phyloP scores from a whole-genome alignment of 768 basidiomycete genomes.

The Lyophyllum shimeji region DNA sequence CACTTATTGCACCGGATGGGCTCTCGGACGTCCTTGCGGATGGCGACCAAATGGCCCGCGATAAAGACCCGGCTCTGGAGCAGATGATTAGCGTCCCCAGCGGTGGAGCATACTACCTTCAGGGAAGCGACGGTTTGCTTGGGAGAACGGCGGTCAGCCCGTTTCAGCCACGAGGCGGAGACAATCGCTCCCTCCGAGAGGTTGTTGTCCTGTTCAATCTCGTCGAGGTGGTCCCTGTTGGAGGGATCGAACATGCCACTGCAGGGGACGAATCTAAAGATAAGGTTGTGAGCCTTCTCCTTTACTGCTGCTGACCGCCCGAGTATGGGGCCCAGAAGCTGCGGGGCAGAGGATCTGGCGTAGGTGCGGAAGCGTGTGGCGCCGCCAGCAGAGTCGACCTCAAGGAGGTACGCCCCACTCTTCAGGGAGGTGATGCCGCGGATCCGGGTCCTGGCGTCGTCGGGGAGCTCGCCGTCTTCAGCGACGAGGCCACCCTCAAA shows the following conservation, averaged over 20 bases:
- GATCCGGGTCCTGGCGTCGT: too few species aligned
- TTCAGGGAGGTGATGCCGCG: too few species aligned
- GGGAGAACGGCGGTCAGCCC: neutral
- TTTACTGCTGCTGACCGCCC: neutral
- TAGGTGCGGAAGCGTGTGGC: neutral
- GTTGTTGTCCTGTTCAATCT: neutral
- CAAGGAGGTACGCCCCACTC: too few species aligned
- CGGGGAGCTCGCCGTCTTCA: too few species aligned
- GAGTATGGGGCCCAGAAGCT: neutral
- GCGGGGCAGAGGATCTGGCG: too few species aligned
- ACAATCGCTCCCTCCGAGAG: neutral
- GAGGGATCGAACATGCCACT: neutral
- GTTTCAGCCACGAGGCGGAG: conserved; percentile 1
- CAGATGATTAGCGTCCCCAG: conserved; percentile 4
- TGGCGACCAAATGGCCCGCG: neutral
- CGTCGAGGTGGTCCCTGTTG: neutral
- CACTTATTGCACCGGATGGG: neutral
- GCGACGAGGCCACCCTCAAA: too few species aligned
- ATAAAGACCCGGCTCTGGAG: neutral
- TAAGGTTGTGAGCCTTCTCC: neutral
- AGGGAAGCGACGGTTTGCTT: neutral
- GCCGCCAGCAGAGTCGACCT: neutral
- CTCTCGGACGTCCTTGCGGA: neutral
- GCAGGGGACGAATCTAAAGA: neutral
- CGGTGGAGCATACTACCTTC: neutral